Conservation (phyloP, 2,329 filamentous ascomycete species). For the Zymoseptoria tritici region DNA sequence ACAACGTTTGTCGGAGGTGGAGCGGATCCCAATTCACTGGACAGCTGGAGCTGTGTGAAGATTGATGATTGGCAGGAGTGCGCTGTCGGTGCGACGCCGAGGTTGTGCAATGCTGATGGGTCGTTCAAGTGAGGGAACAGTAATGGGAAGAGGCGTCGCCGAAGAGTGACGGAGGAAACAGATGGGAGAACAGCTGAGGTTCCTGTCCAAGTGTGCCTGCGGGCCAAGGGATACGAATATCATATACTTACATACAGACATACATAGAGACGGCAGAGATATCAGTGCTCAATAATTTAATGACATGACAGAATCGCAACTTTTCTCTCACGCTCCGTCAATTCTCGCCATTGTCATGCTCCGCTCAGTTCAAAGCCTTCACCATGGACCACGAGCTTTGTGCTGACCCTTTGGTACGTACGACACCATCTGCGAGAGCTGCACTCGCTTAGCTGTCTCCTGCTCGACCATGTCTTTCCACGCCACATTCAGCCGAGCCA, state of each 20-base stretch:
- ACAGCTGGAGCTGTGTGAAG: constrained; percentile 31
- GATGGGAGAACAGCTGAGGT: not conserved
- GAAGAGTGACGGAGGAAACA: not conserved
- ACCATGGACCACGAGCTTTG: constrained; percentile 25
- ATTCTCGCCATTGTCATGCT: not conserved
- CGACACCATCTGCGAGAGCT: constrained; percentile 22
- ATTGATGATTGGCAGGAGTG: constrained; percentile 26
- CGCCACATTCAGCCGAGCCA: constrained; percentile 13
- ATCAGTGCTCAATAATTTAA: not conserved
- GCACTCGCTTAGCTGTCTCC: constrained; percentile 25
- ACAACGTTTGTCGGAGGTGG: constrained; percentile 31
- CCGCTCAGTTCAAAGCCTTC: not conserved
- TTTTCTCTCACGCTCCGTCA: not conserved
- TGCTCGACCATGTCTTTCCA: constrained; percentile 17
- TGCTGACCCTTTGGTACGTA: constrained; percentile 26
- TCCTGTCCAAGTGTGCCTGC: not conserved
- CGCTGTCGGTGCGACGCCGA: constrained; percentile 13
- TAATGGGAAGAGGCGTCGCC: not conserved
- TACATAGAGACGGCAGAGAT: not conserved
- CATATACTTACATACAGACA: not conserved
- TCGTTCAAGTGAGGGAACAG: constrained; percentile 10
- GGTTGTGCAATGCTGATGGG: constrained; percentile 22
- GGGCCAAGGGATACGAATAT: not conserved
- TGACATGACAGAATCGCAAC: not conserved
- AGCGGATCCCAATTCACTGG: constrained; percentile 26